Evolutionary conservation across 2,329 filamentous ascomycete species (phyloP), one percentile per base, ranked within the genome.

Genomic region (Trichoderma harzianum): DNA sequence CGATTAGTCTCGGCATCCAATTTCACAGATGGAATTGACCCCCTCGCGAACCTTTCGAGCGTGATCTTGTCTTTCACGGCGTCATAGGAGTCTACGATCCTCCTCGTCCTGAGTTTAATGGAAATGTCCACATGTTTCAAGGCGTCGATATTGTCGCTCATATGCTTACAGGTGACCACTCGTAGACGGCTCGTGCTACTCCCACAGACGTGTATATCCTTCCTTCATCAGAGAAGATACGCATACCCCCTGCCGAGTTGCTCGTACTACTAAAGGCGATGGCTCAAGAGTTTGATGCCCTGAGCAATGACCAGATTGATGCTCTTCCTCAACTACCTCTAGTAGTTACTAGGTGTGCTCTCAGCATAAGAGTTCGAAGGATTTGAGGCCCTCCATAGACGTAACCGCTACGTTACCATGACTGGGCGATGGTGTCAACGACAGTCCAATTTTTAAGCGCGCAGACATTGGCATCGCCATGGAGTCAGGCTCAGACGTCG

Each of bases 361-460:
- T 6, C 28, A 28, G 28, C 28, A 28, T 5, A 28, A 28, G 7
- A 28, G 7, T 28, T 11, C 87, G 90, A 57, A 93, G 93, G 91
- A 92, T 93, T 93, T 71, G 89, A 91, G 72, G 90, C 90, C n/a
- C 84, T 93, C 21, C 90, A 92, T 76, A 85, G 90, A 24, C 86
- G 90, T 57, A 84, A 85, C 36, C 82, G 83, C 18, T 92, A 89
- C 76, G 88, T 87, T 47, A 90, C 89, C 63, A 92, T 92, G 90
- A 92, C 90, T 32, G 90, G 90, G 90, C 64, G 91, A 92, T 75
- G 90, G 90, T 62, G 90, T 92, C 36, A 92, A 92, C 73, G 91
- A 92, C 77, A 88, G 88, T 8, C 91, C 90, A 1, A 90, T 89
- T 16, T 84, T 92, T 28, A 89, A 91, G 78, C 85, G 85, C 63